Percentiles rank a stretch among this genome's conserved stretches.
Conservation (phyloP, 805 yeast species). For the Blastobotrys americana region DNA sequence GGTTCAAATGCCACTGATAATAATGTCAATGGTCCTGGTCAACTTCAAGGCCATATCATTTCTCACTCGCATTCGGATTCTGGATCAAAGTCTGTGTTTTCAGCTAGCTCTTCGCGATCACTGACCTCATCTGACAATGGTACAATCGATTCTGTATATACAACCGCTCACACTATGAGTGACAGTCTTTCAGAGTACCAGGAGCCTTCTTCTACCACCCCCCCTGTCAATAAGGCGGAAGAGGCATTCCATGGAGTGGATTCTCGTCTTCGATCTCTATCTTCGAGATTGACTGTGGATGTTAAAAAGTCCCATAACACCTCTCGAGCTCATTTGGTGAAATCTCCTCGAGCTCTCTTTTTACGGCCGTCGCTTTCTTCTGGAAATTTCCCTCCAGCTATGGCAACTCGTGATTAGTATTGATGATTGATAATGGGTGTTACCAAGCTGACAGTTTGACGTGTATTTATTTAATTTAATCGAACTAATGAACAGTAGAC, state of each 20-base stretch:
- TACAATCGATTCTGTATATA: neutral
- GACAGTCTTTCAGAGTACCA: too few species aligned
- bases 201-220: too few species aligned
- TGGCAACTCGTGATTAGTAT: too few species aligned
- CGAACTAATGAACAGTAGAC: too few species aligned
- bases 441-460: too few species aligned
- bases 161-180: too few species aligned
- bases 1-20: too few species aligned
- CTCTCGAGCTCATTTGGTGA: neutral
- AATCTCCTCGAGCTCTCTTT: neutral
- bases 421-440: too few species aligned
- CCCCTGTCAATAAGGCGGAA: too few species aligned
- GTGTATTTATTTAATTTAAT: too few species aligned
- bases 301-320: neutral
- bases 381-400: neutral
- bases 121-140: neutral
- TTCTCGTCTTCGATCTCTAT: neutral
- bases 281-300: neutral
- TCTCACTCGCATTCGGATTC: neutral
- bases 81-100: neutral
- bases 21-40: too few species aligned
- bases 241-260: too few species aligned
- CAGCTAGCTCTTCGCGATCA: neutral
- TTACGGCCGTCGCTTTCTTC: neutral
- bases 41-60: neutral